These are phyloP conservation scores for Periconia macrospinosa DNA, from an alignment of 2,329 filamentous ascomycete species.

Conservation along the genomic window DNA sequence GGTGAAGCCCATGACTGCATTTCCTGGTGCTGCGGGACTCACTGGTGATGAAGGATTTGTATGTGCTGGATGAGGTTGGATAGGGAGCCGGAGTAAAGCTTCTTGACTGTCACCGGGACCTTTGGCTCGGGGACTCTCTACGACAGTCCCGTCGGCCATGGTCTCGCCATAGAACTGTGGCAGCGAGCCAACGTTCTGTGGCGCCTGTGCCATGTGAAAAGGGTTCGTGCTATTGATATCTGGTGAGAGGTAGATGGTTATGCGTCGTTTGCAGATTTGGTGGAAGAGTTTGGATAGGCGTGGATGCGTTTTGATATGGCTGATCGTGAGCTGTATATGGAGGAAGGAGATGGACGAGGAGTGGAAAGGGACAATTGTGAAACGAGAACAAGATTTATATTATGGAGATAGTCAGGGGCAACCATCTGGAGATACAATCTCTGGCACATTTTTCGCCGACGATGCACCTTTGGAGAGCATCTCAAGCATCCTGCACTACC, in stretches of 20 bases:
- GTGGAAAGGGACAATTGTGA: background rate
- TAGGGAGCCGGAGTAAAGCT: conserved; percentile 32
- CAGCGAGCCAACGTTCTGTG: conserved; percentile 11
- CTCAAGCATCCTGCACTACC: background rate
- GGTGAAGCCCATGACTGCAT: conserved; percentile 8
- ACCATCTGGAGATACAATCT: background rate
- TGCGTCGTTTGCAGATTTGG: conserved; percentile 3
- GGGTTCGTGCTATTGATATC: conserved; percentile 2
- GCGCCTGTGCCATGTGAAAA: conserved; percentile 24
- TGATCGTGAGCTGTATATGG: background rate
- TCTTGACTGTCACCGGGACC: conserved; percentile 26
- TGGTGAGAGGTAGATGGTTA: conserved; percentile 7
- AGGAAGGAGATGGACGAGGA: background rate
- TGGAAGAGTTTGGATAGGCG: background rate
- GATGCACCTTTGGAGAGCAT: conserved; percentile 8
- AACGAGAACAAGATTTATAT: background rate
- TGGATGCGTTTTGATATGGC: conserved; percentile 1
- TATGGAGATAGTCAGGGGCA: background rate
- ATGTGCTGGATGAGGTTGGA: conserved; percentile 28
- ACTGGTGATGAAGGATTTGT: conserved; percentile 20
- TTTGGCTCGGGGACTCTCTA: conserved; percentile 24
- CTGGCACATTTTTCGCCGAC: conserved; percentile 15
- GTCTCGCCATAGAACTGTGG: conserved; percentile 34
- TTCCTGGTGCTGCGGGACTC: conserved; percentile 9
- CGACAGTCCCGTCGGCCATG: conserved; percentile 30